Percentiles rank a stretch among this genome's conserved stretches.
These are phyloP conservation scores for Tetrapisispora phaffii DNA, from an alignment of 805 yeast genomes.

Conservation along the genomic window DNA sequence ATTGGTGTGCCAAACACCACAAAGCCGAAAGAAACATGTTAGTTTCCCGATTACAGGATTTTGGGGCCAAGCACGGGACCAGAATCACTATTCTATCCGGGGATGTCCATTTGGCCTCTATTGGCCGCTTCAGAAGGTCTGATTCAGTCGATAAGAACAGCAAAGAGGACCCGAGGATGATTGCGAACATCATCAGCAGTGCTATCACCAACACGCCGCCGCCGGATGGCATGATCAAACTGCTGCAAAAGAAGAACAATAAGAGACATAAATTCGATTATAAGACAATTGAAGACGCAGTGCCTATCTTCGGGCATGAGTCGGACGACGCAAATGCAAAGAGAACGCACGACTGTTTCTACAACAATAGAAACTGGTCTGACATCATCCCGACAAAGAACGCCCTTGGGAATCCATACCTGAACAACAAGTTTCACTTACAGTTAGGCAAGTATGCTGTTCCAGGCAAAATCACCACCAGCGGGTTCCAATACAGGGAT, in stretches of 20 bases:
- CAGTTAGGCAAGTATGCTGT: constrained; percentile 5
- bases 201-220: constrained; percentile 93
- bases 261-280: constrained; percentile 53
- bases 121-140: constrained; percentile 65
- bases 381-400: constrained; percentile 51
- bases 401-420: constrained; percentile 15
- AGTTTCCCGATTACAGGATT: constrained; percentile 48
- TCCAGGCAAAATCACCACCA: background rate
- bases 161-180: constrained; percentile 61
- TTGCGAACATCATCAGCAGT: constrained; percentile 77
- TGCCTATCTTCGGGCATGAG: constrained; percentile 58
- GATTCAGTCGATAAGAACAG: constrained; percentile 37
- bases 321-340: constrained; percentile 39
- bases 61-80: constrained; percentile 54
- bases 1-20: constrained; percentile 89
- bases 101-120: constrained; percentile 83
- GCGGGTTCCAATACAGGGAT: background rate
- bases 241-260: constrained; percentile 58
- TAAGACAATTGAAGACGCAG: constrained; percentile 67
- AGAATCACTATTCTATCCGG: constrained; percentile 83
- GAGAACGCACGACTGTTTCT: constrained; percentile 35
- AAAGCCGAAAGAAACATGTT: constrained; percentile 74
- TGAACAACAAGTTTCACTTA: constrained; percentile 7
- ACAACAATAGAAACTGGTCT: constrained; percentile 64
- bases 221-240: constrained; percentile 70